phyloP scores from a whole-genome alignment of 495 filamentous ascomycete genomes.

The Podospora pseudocomata region DNA sequence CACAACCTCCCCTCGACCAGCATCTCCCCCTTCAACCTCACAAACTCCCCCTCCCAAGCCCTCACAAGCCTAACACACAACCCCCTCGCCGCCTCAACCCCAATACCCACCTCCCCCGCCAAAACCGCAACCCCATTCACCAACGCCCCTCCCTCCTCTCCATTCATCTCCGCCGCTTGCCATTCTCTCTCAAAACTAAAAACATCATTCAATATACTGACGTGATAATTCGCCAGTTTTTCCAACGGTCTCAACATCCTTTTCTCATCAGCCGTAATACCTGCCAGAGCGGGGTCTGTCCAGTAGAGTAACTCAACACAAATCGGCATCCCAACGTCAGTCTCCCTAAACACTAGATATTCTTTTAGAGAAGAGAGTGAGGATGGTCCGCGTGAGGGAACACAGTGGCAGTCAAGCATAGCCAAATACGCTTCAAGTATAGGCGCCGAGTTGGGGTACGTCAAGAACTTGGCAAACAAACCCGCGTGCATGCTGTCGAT shows the following conservation, averaged over 20 bases:
- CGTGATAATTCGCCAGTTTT: conserved; percentile 19
- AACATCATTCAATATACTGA: conserved; percentile 22
- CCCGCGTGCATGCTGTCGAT: conserved; percentile 21
- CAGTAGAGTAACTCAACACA: conserved; percentile 20
- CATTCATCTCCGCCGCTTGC: conserved; percentile 10
- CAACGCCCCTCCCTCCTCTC: conserved; percentile 14
- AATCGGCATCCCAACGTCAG: conserved; percentile 22
- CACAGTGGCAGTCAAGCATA: conserved; percentile 20
- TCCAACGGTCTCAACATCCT: conserved; percentile 14
- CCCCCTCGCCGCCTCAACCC: conserved; percentile 12
- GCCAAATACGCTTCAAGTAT: conserved; percentile 17
- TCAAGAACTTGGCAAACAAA: conserved; percentile 16
- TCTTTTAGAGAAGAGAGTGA: conserved; percentile 8
- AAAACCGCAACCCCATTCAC: conserved; percentile 21
- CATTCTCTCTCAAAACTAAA: conserved; percentile 22
- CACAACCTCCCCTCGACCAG: conserved; percentile 3
- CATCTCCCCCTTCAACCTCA: conserved; percentile 9
- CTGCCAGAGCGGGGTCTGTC: conserved; percentile 10
- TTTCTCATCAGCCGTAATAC: background rate
- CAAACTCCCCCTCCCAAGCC: conserved; percentile 23
- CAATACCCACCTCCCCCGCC: conserved; percentile 14
- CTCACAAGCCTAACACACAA: conserved; percentile 20
- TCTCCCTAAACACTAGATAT: conserved; percentile 24
- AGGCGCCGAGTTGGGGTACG: conserved; percentile 1
- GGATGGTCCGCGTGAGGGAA: conserved; percentile 4